Evolutionary conservation across 225 moss, liverwort and hornwort genomes (phyloP).

Genomic region (Straminergon stramineum): DNA sequence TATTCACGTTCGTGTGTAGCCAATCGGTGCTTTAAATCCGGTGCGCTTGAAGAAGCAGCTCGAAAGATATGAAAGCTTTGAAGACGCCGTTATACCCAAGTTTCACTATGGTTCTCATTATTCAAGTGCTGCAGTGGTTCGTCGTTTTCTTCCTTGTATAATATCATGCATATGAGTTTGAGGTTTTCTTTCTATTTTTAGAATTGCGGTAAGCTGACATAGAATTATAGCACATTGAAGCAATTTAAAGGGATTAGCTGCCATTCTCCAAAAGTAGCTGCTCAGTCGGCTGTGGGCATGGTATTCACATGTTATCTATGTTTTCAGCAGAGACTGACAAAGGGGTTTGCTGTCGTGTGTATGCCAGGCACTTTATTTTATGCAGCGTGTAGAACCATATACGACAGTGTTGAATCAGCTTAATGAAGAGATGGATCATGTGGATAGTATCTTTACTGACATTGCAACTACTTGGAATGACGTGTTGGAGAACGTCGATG

Average conservation of each 20-base stretch:
- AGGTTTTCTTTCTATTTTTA: background rate
- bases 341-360: background rate
- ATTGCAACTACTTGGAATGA: conserved; percentile 79
- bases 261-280: background rate
- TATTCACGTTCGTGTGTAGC: conserved; percentile 36
- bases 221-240: background rate
- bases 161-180: background rate
- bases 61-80: conserved; percentile 81
- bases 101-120: conserved; percentile 95
- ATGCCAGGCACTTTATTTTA: conserved; percentile 69
- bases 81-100: conserved; percentile 84
- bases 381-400: conserved; percentile 84
- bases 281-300: background rate
- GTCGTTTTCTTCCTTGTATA: conserved; percentile 12
- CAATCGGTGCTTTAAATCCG: conserved; percentile 79
- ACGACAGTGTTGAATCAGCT: conserved; percentile 68
- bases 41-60: conserved; percentile 64
- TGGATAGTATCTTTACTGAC: conserved; percentile 62
- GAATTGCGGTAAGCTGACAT: background rate
- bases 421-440: conserved; percentile 58
- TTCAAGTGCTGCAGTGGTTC: conserved; percentile 76
- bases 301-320: background rate
- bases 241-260: background rate
- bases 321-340: background rate
- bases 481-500: conserved; percentile 75